Conservation (phyloP, 2,329 filamentous ascomycete species). For the Microascus cirrosus region DNA sequence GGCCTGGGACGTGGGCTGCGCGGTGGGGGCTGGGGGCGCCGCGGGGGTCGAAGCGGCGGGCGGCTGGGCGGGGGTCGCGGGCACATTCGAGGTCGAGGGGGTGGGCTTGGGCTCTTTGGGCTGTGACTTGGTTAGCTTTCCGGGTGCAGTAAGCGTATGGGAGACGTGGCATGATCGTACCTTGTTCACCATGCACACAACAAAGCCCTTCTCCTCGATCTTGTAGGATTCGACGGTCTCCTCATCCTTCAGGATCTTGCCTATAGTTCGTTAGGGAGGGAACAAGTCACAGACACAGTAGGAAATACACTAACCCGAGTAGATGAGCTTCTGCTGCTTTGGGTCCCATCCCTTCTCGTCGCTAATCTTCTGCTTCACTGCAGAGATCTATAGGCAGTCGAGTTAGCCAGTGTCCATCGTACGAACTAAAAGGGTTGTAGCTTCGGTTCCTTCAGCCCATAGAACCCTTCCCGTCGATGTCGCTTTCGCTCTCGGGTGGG, state of each 20-base stretch:
- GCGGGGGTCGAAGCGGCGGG: conserved; percentile 36
- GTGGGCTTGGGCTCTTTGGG: conserved; percentile 60
- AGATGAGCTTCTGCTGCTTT: conserved; percentile 89
- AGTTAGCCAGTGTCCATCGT: not conserved
- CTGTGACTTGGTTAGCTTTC: conserved; percentile 12
- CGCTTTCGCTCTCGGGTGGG: not conserved
- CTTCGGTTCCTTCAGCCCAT: not conserved
- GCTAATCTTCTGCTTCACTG: conserved; percentile 86
- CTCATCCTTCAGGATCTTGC: conserved; percentile 97
- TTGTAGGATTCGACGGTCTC: conserved; percentile 95
- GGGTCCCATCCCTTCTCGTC: conserved; percentile 91
- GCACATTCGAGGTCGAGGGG: conserved; percentile 46
- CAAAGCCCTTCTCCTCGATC: conserved; percentile 98
- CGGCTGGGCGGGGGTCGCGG: conserved; percentile 52
- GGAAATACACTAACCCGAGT: conserved; percentile 60
- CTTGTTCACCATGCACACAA: conserved; percentile 98
- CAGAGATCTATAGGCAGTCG: conserved; percentile 57
- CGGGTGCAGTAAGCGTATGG: not conserved
- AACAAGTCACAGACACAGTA: conserved; percentile 10
- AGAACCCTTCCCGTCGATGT: not conserved
- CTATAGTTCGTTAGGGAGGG: conserved; percentile 29
- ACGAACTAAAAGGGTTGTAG: not conserved
- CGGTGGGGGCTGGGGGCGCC: conserved; percentile 37
- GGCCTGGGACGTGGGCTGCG: conserved; percentile 23
- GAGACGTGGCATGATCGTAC: conserved; percentile 31